phyloP scores from a whole-genome alignment of 352 stramenopile species.

The Phytophthora cactorum region DNA sequence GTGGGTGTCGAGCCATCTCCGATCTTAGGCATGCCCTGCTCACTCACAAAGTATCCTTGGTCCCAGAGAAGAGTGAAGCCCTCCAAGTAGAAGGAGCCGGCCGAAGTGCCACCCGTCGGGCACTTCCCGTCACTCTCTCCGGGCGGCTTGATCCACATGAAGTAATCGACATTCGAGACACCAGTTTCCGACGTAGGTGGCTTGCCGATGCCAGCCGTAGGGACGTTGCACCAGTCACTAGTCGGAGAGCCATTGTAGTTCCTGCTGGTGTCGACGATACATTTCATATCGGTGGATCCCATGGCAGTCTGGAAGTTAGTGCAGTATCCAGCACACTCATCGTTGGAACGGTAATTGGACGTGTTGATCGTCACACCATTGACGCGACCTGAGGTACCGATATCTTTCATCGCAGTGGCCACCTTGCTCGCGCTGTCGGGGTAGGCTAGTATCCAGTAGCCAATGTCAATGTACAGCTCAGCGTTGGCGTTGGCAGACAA shows the following conservation, averaged over 20 bases:
- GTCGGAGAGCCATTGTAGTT: constrained; percentile 36
- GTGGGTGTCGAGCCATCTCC: constrained; percentile 16
- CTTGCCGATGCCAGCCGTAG: constrained; percentile 47
- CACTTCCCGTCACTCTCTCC: constrained; percentile 74
- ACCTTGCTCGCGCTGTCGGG: constrained; percentile 29
- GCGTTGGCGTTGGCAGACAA: constrained; percentile 63
- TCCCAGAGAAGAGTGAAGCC: constrained; percentile 70
- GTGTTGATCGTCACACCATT: constrained; percentile 76
- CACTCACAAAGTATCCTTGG: constrained; percentile 59
- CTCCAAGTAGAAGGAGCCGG: constrained; percentile 64
- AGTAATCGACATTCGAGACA: constrained; percentile 66
- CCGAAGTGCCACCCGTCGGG: constrained; percentile 36
- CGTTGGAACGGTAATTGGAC: constrained; percentile 64
- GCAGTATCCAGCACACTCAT: constrained; percentile 32
- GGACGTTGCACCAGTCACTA: constrained; percentile 68
- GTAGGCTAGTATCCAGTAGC: constrained; percentile 54
- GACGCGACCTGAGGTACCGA: constrained; percentile 29
- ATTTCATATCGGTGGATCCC: constrained; percentile 34
- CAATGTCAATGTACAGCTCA: constrained; percentile 68
- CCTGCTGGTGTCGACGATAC: constrained; percentile 47
- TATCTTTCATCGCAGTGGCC: constrained; percentile 39
- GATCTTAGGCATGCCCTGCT: constrained; percentile 23
- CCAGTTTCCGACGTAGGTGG: constrained; percentile 57
- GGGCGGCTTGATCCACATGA: constrained; percentile 74
- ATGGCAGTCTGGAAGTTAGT: constrained; percentile 47